phyloP scores from a whole-genome alignment of 805 yeast genomes.

The Starmerella powellii region DNA sequence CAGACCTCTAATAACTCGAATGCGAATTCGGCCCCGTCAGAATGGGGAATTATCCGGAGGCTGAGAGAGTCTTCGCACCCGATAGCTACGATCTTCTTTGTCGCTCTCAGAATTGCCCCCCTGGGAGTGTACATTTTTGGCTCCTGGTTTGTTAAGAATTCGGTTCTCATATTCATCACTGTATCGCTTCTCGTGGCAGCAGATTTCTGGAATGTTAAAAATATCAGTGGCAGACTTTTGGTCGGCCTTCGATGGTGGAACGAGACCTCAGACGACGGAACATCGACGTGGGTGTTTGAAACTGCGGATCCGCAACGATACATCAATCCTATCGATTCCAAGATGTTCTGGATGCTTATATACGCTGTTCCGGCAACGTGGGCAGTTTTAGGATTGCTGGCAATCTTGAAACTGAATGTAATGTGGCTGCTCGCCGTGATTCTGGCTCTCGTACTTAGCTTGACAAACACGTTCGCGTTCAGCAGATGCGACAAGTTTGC shows the following conservation, averaged over 20 bases:
- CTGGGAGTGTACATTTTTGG: slow-evolving; percentile 61
- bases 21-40: slow-evolving; percentile 10
- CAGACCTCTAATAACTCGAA: slow-evolving; percentile 4
- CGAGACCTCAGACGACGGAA: slow-evolving; percentile 54
- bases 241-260: slow-evolving; percentile 97
- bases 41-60: slow-evolving; percentile 34
- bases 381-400: slow-evolving; percentile 62
- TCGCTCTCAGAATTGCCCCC: slow-evolving; percentile 51
- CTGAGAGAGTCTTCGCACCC: slow-evolving; percentile 71
- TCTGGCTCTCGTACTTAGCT: slow-evolving; percentile 58
- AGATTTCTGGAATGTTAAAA: slow-evolving; percentile 90
- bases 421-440: slow-evolving; percentile 35
- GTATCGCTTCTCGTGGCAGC: slow-evolving; percentile 68
- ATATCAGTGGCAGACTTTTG: slow-evolving; percentile 75
- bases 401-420: slow-evolving; percentile 67
- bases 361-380: slow-evolving; percentile 68
- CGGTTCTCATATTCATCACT: slow-evolving; percentile 63
- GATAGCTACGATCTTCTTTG: slow-evolving; percentile 54
- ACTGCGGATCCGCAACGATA: slow-evolving; percentile 53
- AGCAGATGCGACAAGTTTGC: slow-evolving; percentile 88
- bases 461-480: slow-evolving; percentile 80
- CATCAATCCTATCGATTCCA: slow-evolving; percentile 85
- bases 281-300: slow-evolving; percentile 77
- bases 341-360: slow-evolving; percentile 70
- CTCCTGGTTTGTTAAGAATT: slow-evolving; percentile 40